Percentiles rank a stretch among this genome's conserved stretches.
Evolutionary conservation across 2,329 filamentous ascomycete species (phyloP).

Genomic region (Sporothrix sp.): DNA sequence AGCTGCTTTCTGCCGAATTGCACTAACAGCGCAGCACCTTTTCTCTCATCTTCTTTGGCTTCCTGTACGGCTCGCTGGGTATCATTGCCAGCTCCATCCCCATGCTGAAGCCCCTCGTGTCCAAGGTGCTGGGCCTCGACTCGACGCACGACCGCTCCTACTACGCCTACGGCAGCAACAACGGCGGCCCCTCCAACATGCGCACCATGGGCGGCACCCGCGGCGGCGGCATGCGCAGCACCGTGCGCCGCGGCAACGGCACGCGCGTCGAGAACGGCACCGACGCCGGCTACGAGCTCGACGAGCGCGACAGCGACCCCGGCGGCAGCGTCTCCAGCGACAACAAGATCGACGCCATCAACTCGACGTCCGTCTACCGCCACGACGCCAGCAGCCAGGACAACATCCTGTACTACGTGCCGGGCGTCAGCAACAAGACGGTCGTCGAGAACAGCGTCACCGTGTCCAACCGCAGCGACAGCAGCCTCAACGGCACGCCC

Average conservation of each 20-base stretch:
- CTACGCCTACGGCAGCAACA: conserved; percentile 9
- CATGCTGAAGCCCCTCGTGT: conserved; percentile 29
- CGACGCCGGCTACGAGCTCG: conserved; percentile 6
- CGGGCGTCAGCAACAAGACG: conserved; percentile 1
- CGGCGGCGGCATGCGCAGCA: background rate
- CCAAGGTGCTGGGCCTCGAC: conserved; percentile 22
- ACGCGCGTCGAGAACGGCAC: background rate
- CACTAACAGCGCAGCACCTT: no score
- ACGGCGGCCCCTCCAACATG: background rate
- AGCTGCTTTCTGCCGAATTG: no score
- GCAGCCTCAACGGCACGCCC: conserved; percentile 1
- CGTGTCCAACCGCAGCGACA: background rate
- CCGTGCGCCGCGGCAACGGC: background rate
- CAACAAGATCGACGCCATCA: conserved; percentile 1
- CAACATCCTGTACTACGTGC: conserved; percentile 4
- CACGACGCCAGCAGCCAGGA: conserved; percentile 7
- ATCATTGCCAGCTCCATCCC: conserved; percentile 33
- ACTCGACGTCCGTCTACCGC: conserved; percentile 1
- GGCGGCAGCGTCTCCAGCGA: conserved; percentile 2
- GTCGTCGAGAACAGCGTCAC: background rate
- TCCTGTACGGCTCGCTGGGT: conserved; percentile 31
- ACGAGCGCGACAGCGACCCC: conserved; percentile 8
- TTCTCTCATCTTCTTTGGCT: background rate
- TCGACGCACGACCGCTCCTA: conserved; percentile 13
- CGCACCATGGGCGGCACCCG: background rate